These are phyloP conservation scores for Alternaria ventricosa DNA, from an alignment of 2,329 filamentous ascomycete species.

Conservation along the genomic window DNA sequence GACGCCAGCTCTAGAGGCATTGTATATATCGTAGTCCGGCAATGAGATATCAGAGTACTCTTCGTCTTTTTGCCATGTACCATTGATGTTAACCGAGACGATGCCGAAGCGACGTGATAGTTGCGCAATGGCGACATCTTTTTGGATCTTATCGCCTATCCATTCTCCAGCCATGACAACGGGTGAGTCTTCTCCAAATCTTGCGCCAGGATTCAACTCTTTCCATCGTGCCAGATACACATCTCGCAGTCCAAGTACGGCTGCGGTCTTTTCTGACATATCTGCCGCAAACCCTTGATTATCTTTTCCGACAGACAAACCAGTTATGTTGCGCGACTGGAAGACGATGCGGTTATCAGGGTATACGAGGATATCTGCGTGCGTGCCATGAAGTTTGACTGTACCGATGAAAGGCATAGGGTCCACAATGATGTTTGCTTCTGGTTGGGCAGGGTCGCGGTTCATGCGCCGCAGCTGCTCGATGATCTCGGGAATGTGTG, in stretches of 20 bases:
- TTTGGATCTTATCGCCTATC: slow-evolving; percentile 38
- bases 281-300: slow-evolving; percentile 33
- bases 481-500: slow-evolving; percentile 26
- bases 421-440: slow-evolving; percentile 2
- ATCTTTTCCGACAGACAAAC: slow-evolving; percentile 25
- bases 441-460: slow-evolving; percentile 4
- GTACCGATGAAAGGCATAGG: slow-evolving; percentile 35
- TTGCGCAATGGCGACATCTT: slow-evolving; percentile 21
- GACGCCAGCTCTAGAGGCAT: background rate
- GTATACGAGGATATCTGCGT: slow-evolving; percentile 39
- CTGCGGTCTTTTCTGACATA: slow-evolving; percentile 22
- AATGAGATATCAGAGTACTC: background rate
- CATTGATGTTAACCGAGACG: slow-evolving; percentile 35
- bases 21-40: background rate
- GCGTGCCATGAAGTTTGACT: slow-evolving; percentile 44
- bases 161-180: slow-evolving; percentile 41
- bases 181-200: slow-evolving; percentile 13
- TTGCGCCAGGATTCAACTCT: slow-evolving; percentile 16
- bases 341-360: slow-evolving; percentile 27
- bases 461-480: slow-evolving; percentile 20
- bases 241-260: slow-evolving; percentile 27
- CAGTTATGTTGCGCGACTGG: slow-evolving; percentile 32
- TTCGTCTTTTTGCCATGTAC: slow-evolving; percentile 29
- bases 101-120: slow-evolving; percentile 38
- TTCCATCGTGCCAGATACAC: slow-evolving; percentile 25